Conservation (phyloP, 2,329 filamentous ascomycete genomes). For the Myrmaecium sp. region DNA sequence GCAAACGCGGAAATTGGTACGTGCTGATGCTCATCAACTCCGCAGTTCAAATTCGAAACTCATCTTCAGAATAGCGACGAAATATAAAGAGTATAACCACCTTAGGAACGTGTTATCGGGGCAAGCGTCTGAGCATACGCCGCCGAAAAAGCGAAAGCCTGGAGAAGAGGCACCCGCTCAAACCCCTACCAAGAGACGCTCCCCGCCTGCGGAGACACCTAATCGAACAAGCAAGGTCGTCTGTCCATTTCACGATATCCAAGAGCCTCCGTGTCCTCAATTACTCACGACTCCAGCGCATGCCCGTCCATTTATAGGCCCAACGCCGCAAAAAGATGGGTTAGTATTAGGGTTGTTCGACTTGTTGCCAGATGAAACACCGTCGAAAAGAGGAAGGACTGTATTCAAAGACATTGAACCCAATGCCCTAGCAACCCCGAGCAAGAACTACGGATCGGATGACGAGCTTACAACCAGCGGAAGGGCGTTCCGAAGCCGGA, state of each 20-base stretch:
- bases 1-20: conserved; percentile 52
- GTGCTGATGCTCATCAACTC: conserved; percentile 11
- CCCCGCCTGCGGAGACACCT: too few species aligned
- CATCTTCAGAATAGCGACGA: conserved; percentile 48
- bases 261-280: too few species aligned
- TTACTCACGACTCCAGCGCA: too few species aligned
- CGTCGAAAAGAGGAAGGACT: conserved; percentile 16
- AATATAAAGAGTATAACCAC: conserved; percentile 63
- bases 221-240: too few species aligned
- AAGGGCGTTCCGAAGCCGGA: conserved; percentile 20
- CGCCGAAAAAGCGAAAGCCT: conserved; percentile 13
- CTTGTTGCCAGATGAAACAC: conserved; percentile 35
- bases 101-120: conserved; percentile 26
- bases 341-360: conserved; percentile 65
- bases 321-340: conserved; percentile 66
- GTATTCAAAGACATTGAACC: conserved; percentile 13
- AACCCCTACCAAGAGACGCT: conserved; percentile 15
- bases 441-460: conserved; percentile 12
- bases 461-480: conserved; percentile 14
- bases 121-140: conserved; percentile 14
- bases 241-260: too few species aligned
- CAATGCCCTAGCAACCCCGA: conserved; percentile 23
- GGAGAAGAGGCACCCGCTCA: conserved; percentile 10
- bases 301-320: too few species aligned
- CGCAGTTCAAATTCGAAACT: too few species aligned